phyloP scores from a whole-genome alignment of 2,329 filamentous ascomycete species.

The Trichoderma gracile region DNA sequence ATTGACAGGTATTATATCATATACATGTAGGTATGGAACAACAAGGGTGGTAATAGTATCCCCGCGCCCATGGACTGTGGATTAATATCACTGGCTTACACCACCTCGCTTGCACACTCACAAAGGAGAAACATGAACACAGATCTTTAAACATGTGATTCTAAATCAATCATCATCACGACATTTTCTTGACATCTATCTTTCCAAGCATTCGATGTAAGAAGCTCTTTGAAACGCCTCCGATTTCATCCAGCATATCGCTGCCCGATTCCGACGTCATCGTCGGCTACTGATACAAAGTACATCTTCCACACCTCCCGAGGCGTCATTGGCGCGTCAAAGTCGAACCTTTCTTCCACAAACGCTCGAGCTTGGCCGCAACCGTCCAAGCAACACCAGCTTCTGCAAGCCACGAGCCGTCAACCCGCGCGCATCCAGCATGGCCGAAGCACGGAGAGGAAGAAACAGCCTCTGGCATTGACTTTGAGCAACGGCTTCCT shows the following conservation, averaged over 20 bases:
- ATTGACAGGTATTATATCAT: too few species aligned
- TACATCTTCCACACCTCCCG: background rate
- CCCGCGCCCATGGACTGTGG: too few species aligned
- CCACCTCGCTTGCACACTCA: background rate
- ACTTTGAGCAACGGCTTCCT: background rate
- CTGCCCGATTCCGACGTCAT: background rate
- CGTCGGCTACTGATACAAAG: background rate
- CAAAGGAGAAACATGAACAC: background rate
- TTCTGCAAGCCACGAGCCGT: background rate
- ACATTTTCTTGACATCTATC: background rate
- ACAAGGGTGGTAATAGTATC: too few species aligned
- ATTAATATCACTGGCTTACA: background rate
- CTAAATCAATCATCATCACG: background rate
- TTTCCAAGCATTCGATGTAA: too few species aligned
- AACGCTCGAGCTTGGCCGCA: constrained; percentile 20
- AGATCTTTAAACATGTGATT: background rate
- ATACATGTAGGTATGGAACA: too few species aligned
- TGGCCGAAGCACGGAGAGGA: background rate
- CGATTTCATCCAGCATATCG: too few species aligned
- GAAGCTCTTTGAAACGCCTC: too few species aligned
- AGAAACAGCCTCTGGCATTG: background rate
- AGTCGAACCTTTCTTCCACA: constrained; percentile 8
- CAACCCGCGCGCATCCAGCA: background rate
- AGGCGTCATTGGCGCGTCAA: constrained; percentile 19
- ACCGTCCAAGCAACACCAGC: constrained; percentile 6